Evolutionary conservation across 1,284 basidiomycete genomes (phyloP).

Genomic region (Ceratobasidium sp.): DNA sequence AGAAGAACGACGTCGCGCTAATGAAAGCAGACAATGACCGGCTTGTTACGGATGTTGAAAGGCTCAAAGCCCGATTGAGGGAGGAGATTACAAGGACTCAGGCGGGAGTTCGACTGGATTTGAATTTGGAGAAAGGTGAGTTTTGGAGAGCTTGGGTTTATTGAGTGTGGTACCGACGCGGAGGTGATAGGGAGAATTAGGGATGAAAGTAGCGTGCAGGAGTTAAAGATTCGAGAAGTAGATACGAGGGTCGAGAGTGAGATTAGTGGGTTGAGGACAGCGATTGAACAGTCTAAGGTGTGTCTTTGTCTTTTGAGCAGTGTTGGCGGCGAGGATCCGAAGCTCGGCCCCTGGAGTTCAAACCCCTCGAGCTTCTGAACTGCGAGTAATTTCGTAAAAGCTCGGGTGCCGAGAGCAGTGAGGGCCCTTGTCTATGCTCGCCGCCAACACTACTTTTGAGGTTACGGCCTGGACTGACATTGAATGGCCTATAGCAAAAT

Average conservation of each 20-base stretch:
- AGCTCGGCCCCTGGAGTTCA: too few relatives aligned
- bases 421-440: too few relatives aligned
- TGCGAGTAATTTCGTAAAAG: too few relatives aligned
- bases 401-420: too few relatives aligned
- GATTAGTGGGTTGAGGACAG: constrained; percentile 89
- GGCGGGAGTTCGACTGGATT: constrained; percentile 92
- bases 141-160: background rate
- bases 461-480: background rate
- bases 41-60: constrained; percentile 91
- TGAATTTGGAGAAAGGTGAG: constrained; percentile 93
- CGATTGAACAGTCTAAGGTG: constrained; percentile 93
- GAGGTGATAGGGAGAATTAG: constrained; percentile 75
- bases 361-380: too few relatives aligned
- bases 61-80: constrained; percentile 92
- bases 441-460: too few relatives aligned
- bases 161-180: too few relatives aligned
- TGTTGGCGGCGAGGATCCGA: too few relatives aligned
- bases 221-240: constrained; percentile 98
- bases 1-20: constrained; percentile 96
- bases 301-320: constrained; percentile 44
- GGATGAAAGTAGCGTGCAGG: constrained; percentile 92
- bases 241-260: constrained; percentile 98
- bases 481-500: constrained; percentile 68
- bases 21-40: constrained; percentile 78
- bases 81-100: constrained; percentile 95